Base-by-base conservation (phyloP, 1,139 yeast genomes). In the Pichia sp. region DNA sequence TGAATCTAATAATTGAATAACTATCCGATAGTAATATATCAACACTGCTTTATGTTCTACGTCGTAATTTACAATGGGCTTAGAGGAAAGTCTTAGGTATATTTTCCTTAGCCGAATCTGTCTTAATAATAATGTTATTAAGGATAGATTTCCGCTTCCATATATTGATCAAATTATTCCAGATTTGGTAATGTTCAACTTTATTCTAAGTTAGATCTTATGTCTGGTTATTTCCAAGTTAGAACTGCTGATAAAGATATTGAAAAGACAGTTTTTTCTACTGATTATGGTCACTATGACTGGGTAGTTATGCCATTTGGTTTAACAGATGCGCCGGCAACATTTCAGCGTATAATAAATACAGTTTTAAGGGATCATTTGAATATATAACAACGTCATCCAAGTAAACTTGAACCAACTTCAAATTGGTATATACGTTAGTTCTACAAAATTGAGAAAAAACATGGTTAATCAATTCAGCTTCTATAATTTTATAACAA, bases 71-170 rank as follows among this genome's bases (percentile, higher is more conserved):
- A n/a, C n/a, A n/a, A n/a, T n/a, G n/a, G n/a, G n/a, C n/a, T n/a
- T n/a, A n/a, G n/a, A n/a, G n/a, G n/a, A n/a, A n/a, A n/a, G n/a
- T n/a, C n/a, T n/a, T n/a, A n/a, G n/a, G n/a, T n/a, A n/a, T n/a
- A n/a, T n/a, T n/a, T n/a, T n/a, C n/a, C n/a, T n/a, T n/a, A n/a
- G n/a, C n/a, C n/a, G n/a, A n/a, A n/a, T n/a, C n/a, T n/a, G n/a
- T 2, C 33, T 57, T 35, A 58, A 58, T 26, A 31, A 43, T 14
- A 41, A 37, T 6, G 58, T 61, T 0, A 45, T 51, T 1, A 39
- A 42, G 15, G 54, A 54, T 27, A 45, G 51, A 6, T 56, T 43
- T 34, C 59, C 60, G n/a, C 14, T 57, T 13, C 61, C 62, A 0
- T 26, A 23, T 23, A 32, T 32, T 23, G 35, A 32, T 14, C n/a